These are phyloP conservation scores for Circinella minor DNA, from an alignment of 371 early-diverging fungal species.

Conservation along the genomic window DNA sequence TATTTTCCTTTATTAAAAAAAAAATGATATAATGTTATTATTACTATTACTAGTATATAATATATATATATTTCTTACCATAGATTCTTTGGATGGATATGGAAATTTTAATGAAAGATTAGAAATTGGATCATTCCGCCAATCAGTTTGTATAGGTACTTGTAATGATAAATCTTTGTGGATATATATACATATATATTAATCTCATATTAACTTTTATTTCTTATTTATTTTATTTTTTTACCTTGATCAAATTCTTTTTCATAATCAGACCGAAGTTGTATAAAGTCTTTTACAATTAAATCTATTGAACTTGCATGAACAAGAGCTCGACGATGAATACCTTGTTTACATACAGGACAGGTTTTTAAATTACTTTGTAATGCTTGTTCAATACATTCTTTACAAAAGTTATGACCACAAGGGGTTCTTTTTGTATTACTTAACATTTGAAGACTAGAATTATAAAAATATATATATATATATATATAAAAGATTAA, in stretches of 20 bases:
- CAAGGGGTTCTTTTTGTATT: conserved; percentile 21
- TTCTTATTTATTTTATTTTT: neutral
- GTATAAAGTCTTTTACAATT: conserved; percentile 12
- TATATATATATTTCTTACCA: neutral
- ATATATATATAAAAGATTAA: neutral
- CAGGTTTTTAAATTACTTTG: neutral
- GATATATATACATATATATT: neutral
- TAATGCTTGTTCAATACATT: conserved; percentile 15
- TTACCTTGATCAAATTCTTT: conserved; percentile 16
- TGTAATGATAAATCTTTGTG: conserved; percentile 9
- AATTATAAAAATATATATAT: too few relatives aligned
- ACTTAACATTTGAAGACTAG: conserved; percentile 14
- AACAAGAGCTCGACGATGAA: conserved; percentile 9
- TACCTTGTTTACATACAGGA: conserved; percentile 16
- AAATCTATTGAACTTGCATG: conserved; percentile 7
- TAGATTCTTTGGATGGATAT: conserved; percentile 13
- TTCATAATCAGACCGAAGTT: conserved; percentile 17
- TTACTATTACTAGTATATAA: too few relatives aligned
- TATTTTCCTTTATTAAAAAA: too few relatives aligned
- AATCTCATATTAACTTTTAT: neutral
- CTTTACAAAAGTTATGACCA: conserved; percentile 19
- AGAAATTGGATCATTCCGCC: conserved; percentile 12
- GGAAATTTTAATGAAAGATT: conserved; percentile 16
- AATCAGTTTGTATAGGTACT: conserved; percentile 3
- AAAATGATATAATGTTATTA: too few relatives aligned